phyloP scores from a whole-genome alignment of 441 rosid genomes.

The Euphorbia neoarborescens region DNA sequence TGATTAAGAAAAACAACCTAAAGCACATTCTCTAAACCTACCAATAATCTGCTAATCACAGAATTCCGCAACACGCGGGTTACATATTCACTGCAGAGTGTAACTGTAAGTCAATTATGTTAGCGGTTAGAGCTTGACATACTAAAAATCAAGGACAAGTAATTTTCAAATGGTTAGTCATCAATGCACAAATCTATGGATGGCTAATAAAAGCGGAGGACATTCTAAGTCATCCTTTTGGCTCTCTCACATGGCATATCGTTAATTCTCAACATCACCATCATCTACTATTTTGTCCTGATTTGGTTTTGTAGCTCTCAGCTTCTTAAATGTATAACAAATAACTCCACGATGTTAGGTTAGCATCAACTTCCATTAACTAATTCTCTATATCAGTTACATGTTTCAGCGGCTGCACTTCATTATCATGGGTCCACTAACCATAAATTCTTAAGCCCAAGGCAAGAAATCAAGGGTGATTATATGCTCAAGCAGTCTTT shows the following conservation, averaged over 20 bases:
- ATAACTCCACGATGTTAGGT: conserved; percentile 11
- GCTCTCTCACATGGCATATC: conserved; percentile 15
- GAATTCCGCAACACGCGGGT: neutral
- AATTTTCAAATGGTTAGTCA: conserved; percentile 6
- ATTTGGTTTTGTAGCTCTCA: conserved; percentile 12
- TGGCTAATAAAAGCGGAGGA: neutral
- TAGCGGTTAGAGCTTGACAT: neutral
- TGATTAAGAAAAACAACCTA: neutral
- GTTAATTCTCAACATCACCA: conserved; percentile 6
- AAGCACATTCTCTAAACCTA: neutral
- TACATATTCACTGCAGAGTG: neutral
- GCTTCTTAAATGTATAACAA: conserved; percentile 2
- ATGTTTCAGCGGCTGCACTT: conserved; percentile 3
- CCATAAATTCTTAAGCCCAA: neutral
- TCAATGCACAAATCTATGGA: conserved; percentile 6
- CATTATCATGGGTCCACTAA: conserved; percentile 1
- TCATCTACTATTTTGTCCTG: conserved; percentile 17
- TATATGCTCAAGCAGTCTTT: neutral
- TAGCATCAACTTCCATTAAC: conserved; percentile 15
- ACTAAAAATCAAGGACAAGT: neutral
- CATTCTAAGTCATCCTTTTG: neutral
- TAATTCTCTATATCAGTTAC: conserved; percentile 3
- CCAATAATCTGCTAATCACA: neutral
- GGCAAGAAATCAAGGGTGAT: neutral
- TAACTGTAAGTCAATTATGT: neutral